Conservation (phyloP, 176 grass and related monocot species). For the barley (Hordeum vulgare) region DNA sequence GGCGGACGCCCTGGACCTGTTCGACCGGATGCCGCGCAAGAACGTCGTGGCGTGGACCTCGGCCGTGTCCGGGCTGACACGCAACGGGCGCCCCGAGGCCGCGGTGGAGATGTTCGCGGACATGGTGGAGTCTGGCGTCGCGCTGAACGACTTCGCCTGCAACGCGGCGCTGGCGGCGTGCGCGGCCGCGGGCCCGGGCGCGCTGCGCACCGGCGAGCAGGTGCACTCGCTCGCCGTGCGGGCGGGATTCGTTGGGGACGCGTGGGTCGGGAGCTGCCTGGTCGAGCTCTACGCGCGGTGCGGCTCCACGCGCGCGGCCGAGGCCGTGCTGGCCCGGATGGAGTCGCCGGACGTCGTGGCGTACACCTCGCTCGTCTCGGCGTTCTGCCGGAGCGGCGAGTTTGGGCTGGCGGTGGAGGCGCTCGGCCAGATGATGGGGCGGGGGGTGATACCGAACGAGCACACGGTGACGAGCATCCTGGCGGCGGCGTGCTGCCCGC, state of each 20-base stretch:
- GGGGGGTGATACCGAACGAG: conserved; percentile 57
- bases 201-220: conserved; percentile 41
- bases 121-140: conserved; percentile 48
- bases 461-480: conserved; percentile 52
- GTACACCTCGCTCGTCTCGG: conserved; percentile 72
- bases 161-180: conserved; percentile 66
- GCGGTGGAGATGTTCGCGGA: conserved; percentile 27
- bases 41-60: conserved; percentile 82
- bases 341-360: conserved; percentile 47
- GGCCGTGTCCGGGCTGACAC: conserved; percentile 48
- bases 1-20: conserved; percentile 32
- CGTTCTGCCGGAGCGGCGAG: conserved; percentile 39
- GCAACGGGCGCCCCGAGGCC: conserved; percentile 7
- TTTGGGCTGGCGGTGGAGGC: conserved; percentile 11
- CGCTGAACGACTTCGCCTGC: conserved; percentile 60
- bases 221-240: conserved; percentile 59
- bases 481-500: conserved; percentile 30
- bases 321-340: conserved; percentile 38
- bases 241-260: conserved; percentile 32
- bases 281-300: conserved; percentile 66
- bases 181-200: conserved; percentile 27
- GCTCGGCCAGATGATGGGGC: conserved; percentile 38
- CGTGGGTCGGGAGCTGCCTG: conserved; percentile 38
- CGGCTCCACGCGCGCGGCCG: conserved; percentile 23
- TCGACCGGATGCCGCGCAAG: conserved; percentile 57